A percentile compares a stretch with the other conserved stretches of the same genome.
Evolutionary conservation across 2,329 filamentous ascomycete species (phyloP).

Genomic region (Basipetospora chlamydospora): DNA sequence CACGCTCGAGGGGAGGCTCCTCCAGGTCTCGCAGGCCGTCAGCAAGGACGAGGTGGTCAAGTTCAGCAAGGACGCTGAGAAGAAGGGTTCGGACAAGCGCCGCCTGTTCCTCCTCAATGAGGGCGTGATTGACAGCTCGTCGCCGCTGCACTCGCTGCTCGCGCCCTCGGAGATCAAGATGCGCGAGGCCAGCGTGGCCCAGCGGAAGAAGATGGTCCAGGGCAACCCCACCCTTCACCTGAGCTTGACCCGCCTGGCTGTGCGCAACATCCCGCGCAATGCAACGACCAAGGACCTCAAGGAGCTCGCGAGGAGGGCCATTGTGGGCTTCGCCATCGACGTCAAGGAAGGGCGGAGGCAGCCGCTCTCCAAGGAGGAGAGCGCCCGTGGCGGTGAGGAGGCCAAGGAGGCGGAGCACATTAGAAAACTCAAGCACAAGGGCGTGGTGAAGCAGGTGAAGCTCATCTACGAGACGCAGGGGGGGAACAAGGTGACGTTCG

Average conservation of each 20-base stretch:
- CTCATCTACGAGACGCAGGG: constrained; percentile 82
- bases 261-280: constrained; percentile 80
- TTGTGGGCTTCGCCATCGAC: constrained; percentile 86
- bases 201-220: constrained; percentile 82
- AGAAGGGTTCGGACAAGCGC: constrained; percentile 76
- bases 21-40: constrained; percentile 75
- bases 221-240: constrained; percentile 80
- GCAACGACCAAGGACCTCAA: constrained; percentile 81
- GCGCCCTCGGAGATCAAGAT: constrained; percentile 70
- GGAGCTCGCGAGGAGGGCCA: constrained; percentile 75
- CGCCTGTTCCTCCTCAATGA: constrained; percentile 78
- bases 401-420: constrained; percentile 68
- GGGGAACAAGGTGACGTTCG: constrained; percentile 70
- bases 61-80: constrained; percentile 53
- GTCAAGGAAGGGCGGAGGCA: constrained; percentile 64
- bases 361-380: constrained; percentile 80
- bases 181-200: constrained; percentile 72
- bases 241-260: constrained; percentile 74
- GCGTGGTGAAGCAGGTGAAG: constrained; percentile 85
- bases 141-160: constrained; percentile 62
- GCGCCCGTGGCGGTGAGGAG: constrained; percentile 61
- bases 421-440: constrained; percentile 68
- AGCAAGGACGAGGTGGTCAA: constrained; percentile 65
- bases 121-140: constrained; percentile 65
- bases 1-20: constrained; percentile 76